Conservation (phyloP, 108 stramenopile species). For the Cyclotella atomus region DNA sequence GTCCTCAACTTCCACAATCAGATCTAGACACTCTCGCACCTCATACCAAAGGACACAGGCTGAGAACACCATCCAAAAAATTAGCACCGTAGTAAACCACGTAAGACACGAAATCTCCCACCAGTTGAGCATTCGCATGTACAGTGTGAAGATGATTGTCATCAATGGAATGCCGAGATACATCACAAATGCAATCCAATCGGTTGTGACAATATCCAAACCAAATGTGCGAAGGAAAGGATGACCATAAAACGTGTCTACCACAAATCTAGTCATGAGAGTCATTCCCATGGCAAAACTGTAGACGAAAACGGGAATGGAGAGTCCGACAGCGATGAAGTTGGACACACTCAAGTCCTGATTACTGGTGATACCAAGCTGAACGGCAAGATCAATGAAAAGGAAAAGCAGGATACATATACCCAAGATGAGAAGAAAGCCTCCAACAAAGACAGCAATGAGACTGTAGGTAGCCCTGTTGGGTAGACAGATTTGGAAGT, state of each 20-base stretch:
- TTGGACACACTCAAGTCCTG: background rate
- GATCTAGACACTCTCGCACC: conserved; percentile 22
- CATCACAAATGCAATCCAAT: conserved; percentile 49
- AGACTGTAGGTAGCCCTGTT: conserved; percentile 40
- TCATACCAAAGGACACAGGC: conserved; percentile 38
- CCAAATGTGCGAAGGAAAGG: conserved; percentile 44
- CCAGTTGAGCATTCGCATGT: conserved; percentile 18
- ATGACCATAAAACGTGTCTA: conserved; percentile 44
- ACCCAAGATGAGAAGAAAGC: conserved; percentile 47
- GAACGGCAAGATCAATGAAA: conserved; percentile 43
- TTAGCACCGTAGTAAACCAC: conserved; percentile 44
- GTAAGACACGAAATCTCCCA: conserved; percentile 40
- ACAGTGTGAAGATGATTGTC: conserved; percentile 31
- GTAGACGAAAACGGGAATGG: conserved; percentile 42
- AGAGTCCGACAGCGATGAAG: conserved; percentile 20
- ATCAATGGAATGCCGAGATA: conserved; percentile 41
- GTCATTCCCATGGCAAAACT: conserved; percentile 40
- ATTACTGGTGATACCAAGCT: conserved; percentile 13
- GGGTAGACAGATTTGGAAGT: background rate
- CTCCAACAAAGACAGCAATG: conserved; percentile 39
- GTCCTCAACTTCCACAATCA: conserved; percentile 13
- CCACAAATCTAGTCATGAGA: conserved; percentile 32
- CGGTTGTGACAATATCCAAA: conserved; percentile 37
- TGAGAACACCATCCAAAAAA: conserved; percentile 39
- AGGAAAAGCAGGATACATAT: conserved; percentile 39